Evolutionary conservation across 1,139 yeast species (phyloP).

Genomic region (Geotrichum bryndzae): DNA sequence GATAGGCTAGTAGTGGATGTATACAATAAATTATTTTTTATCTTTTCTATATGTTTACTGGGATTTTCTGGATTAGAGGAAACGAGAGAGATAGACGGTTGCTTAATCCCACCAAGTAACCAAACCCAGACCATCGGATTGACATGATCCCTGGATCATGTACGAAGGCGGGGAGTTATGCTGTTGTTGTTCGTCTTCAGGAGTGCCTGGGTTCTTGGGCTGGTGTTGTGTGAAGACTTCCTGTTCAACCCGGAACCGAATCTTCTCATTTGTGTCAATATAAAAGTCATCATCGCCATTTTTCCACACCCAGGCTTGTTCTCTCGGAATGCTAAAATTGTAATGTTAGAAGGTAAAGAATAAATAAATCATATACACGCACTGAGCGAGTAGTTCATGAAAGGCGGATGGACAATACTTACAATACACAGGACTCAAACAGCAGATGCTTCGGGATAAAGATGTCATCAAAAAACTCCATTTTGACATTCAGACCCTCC

Average conservation of each 20-base stretch:
- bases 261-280: conserved; percentile 83
- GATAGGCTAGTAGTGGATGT: neutral
- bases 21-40: conserved; percentile 7
- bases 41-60: neutral
- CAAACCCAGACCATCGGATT: conserved; percentile 93
- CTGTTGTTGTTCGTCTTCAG: conserved; percentile 36
- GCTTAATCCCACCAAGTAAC: conserved; percentile 87
- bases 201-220: conserved; percentile 55
- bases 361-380: neutral
- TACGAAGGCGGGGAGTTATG: conserved; percentile 54
- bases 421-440: conserved; percentile 69
- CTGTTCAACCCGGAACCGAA: conserved; percentile 84
- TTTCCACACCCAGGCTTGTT: conserved; percentile 94
- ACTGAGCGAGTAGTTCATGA: conserved; percentile 1
- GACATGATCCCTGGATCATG: conserved; percentile 85
- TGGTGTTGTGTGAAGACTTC: conserved; percentile 77
- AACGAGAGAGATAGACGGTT: neutral
- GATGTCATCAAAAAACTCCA: conserved; percentile 88
- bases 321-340: conserved; percentile 38
- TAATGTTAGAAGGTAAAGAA: neutral
- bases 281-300: conserved; percentile 59
- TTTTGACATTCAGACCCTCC: conserved; percentile 74
- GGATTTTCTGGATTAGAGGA: neutral
- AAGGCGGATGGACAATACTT: conserved; percentile 22
- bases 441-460: conserved; percentile 76